Conservation (phyloP, 345 rosid species). For the Brassica nigra region DNA sequence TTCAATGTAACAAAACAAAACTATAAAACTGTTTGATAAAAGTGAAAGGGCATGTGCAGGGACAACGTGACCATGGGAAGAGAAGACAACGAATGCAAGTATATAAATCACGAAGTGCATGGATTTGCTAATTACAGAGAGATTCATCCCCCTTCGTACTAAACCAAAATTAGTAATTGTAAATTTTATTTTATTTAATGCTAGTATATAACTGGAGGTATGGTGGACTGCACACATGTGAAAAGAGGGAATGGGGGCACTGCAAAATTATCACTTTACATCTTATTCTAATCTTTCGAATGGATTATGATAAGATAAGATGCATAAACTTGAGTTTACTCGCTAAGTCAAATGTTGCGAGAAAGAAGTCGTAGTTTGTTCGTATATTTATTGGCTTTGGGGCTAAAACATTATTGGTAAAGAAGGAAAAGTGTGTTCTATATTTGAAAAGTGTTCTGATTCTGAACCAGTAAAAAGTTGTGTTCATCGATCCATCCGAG, state of each 20-base stretch:
- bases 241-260: background rate
- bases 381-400: no score
- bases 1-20: background rate
- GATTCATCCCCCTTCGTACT: slow-evolving; percentile 37
- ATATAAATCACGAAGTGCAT: slow-evolving; percentile 21
- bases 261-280: slow-evolving; percentile 15
- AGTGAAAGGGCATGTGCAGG: slow-evolving; percentile 38
- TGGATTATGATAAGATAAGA: background rate
- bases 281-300: slow-evolving; percentile 5
- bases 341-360: background rate
- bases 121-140: slow-evolving; percentile 28
- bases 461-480: no score
- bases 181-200: background rate
- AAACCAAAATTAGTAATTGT: slow-evolving; percentile 21
- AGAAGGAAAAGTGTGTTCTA: no score
- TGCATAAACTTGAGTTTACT: background rate
- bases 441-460: no score
- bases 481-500: no score
- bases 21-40: slow-evolving; percentile 9
- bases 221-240: background rate
- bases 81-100: slow-evolving; percentile 4
- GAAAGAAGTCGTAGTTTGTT: background rate
- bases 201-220: background rate
- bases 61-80: slow-evolving; percentile 9
- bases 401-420: no score